A percentile compares a stretch with the other conserved stretches of the same genome.
phyloP scores from a whole-genome alignment of 2,329 filamentous ascomycete genomes.

The Aureobasidium namibiae region DNA sequence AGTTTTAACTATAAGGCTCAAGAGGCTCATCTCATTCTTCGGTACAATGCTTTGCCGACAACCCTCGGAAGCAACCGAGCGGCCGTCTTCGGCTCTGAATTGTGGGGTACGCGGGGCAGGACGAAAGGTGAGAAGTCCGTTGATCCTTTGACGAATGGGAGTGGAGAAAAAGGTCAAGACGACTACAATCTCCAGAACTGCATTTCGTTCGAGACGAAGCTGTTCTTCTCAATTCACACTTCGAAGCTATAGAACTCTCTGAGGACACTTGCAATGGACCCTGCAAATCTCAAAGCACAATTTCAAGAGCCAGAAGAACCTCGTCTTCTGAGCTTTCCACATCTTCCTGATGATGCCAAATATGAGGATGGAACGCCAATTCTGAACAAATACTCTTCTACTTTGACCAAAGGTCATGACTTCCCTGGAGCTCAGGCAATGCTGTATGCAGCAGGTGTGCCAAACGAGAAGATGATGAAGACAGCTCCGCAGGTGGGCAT shows the following conservation, averaged over 20 bases:
- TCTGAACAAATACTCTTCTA: constrained; percentile 80
- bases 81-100: neutral
- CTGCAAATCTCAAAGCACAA: constrained; percentile 28
- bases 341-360: constrained; percentile 41
- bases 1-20: no score
- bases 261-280: constrained; percentile 25
- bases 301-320: constrained; percentile 35
- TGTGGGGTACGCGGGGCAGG: constrained; percentile 7
- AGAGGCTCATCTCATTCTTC: neutral
- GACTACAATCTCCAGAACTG: neutral
- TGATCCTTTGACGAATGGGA: constrained; percentile 5
- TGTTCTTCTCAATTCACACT: neutral
- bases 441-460: constrained; percentile 88
- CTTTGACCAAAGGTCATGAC: constrained; percentile 76
- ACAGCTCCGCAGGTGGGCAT: constrained; percentile 84
- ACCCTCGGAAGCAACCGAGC: neutral
- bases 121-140: constrained; percentile 9
- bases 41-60: neutral
- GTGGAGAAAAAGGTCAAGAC: constrained; percentile 1
- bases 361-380: constrained; percentile 48
- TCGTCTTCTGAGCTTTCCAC: constrained; percentile 50
- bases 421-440: constrained; percentile 91
- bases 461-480: constrained; percentile 76
- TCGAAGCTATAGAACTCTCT: neutral
- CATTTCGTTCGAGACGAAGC: neutral